A percentile compares a stretch with the other conserved stretches of the same genome.
Conservation (phyloP, 2,329 filamentous ascomycete species). For the Ascochyta fabae region DNA sequence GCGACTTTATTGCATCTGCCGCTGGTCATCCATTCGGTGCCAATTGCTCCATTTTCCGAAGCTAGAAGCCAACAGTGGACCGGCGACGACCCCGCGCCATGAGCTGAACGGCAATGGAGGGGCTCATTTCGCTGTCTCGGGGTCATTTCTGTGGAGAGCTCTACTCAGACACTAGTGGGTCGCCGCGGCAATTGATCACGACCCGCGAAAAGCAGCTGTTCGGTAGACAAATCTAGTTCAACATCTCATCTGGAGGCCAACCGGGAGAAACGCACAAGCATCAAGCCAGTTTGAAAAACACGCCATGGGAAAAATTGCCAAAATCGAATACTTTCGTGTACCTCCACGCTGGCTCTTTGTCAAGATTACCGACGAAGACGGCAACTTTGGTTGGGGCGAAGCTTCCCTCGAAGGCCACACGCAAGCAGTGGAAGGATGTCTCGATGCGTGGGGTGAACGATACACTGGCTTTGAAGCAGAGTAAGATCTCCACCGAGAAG, state of each 20-base stretch:
- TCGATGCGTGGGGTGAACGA: conserved; percentile 69
- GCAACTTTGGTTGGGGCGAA: conserved; percentile 74
- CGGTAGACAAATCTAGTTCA: not conserved
- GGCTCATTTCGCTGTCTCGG: conserved; percentile 6
- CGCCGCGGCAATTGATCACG: conserved; percentile 2
- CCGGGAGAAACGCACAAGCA: not conserved
- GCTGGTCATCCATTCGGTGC: conserved; percentile 26
- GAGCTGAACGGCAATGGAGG: conserved; percentile 6
- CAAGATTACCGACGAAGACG: conserved; percentile 73
- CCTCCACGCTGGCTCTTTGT: conserved; percentile 80
- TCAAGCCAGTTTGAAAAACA: not conserved
- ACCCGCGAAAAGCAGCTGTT: not conserved
- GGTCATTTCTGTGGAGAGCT: conserved; percentile 2
- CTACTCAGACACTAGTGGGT: not conserved
- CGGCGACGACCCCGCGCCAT: conserved; percentile 34
- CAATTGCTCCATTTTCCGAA: conserved; percentile 36
- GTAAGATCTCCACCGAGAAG: conserved; percentile 51
- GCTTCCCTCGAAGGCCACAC: conserved; percentile 76
- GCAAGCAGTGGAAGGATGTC: conserved; percentile 74
- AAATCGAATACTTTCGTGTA: conserved; percentile 76
- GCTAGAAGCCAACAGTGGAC: conserved; percentile 31
- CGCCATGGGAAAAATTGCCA: conserved; percentile 67
- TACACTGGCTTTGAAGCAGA: conserved; percentile 73
- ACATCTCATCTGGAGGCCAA: not conserved
- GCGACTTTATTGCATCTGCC: conserved; percentile 19